Evolutionary conservation across 345 rosid species (phyloP), one percentile per base, ranked within the genome.

Genomic region (Euphorbia tirucalli): DNA sequence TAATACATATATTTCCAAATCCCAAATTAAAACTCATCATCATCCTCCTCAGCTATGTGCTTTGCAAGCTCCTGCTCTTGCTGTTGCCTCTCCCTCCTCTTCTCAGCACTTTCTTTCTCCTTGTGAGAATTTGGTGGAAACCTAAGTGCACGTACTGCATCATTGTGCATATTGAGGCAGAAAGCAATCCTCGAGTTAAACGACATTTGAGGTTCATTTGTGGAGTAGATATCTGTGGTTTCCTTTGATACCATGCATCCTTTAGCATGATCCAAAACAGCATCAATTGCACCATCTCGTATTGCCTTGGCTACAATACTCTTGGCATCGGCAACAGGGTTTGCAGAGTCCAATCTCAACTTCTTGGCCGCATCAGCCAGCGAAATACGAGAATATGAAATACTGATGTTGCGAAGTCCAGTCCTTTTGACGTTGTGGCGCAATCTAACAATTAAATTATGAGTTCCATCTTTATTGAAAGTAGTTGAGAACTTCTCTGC

Each of bases 161-260:
- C 96, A n/a, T 93, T 93, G 59, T 93, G 91, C 94, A 88, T 91
- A 78, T 90, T 88, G 60, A 93, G 87, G 70, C 95, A 93, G 78
- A 90, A 91, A 0, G 97, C 89, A 21, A 92, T 90, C 69, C 96
- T 87, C 2, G 95, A 94, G 87, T 92, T 87, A 55, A 94, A 92
- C 28, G 95, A 96, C 1, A 79, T 72, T 71, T 92, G 98, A n/a
- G 96, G 97, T 74, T 92, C 97, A 24, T 84, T 92, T 19, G 95
- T 90, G 0, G 98, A 90, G 80, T 89, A 92, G 49, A 94, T 87
- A 75, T 92, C 98, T 46, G 92, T 92, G 0, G 97, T 89, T 73
- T 92, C 97, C 79, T 88, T 90, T 3, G 97, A 92, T 7, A 90
- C 86, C 95, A 87, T 89, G 69, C 84, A 90, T 21, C 88, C 89